phyloP scores from a whole-genome alignment of 108 stramenopile species.

The Cyclotella distinguenda region DNA sequence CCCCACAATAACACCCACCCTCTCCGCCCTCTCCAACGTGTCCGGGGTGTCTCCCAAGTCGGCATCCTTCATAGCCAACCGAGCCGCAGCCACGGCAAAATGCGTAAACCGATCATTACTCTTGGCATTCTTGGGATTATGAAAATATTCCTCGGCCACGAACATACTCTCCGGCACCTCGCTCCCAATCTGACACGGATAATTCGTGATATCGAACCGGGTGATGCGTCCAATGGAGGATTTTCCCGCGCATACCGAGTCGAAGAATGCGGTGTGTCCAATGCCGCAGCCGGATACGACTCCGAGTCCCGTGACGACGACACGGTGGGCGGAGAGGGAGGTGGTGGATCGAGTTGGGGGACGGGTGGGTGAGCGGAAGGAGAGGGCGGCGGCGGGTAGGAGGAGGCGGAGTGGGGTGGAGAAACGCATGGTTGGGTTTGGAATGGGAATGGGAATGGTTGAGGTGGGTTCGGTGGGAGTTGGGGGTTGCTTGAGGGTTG shows the following conservation, averaged over 20 bases:
- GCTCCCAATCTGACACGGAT: slow-evolving; percentile 86
- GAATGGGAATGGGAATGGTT: not conserved
- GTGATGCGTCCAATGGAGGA: slow-evolving; percentile 70
- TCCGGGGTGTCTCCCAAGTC: slow-evolving; percentile 78
- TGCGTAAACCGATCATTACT: slow-evolving; percentile 96
- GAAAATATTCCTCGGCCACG: slow-evolving; percentile 79
- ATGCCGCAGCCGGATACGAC: slow-evolving; percentile 91
- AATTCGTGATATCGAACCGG: slow-evolving; percentile 79
- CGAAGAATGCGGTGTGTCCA: slow-evolving; percentile 83
- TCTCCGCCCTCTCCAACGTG: slow-evolving; percentile 71
- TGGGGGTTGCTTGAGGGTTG: too few species aligned
- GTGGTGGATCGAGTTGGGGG: slow-evolving; percentile 16
- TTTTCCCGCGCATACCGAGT: slow-evolving; percentile 70
- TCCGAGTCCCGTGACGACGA: slow-evolving; percentile 94
- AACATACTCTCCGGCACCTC: slow-evolving; percentile 90
- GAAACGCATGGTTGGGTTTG: slow-evolving; percentile 11
- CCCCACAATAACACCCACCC: slow-evolving; percentile 92
- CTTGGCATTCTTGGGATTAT: slow-evolving; percentile 85
- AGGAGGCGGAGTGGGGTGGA: slow-evolving; percentile 5
- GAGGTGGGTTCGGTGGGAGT: not conserved
- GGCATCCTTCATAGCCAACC: slow-evolving; percentile 87
- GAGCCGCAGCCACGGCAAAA: slow-evolving; percentile 90
- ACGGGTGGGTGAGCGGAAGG: slow-evolving; percentile 17
- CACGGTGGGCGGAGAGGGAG: slow-evolving; percentile 41
- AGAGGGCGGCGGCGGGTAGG: slow-evolving; percentile 13